These are phyloP conservation scores for Babesia caballi DNA, from an alignment of 169 alveolate genomes.

Conservation along the genomic window DNA sequence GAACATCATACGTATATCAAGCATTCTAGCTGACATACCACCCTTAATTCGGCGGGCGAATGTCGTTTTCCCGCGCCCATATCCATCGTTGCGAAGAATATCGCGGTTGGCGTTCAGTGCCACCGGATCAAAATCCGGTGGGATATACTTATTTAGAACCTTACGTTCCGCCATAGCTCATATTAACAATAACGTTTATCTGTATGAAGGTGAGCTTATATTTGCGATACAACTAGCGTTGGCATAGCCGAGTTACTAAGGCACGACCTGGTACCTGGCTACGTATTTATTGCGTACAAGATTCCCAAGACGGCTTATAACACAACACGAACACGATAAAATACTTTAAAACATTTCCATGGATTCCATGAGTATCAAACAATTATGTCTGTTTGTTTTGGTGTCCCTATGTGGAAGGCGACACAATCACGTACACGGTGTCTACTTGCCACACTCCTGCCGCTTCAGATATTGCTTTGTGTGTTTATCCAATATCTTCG, in stretches of 20 bases:
- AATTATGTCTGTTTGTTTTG: too few relatives aligned
- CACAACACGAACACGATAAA: too few relatives aligned
- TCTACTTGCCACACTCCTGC: slow-evolving; percentile 5
- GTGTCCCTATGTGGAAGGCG: not conserved
- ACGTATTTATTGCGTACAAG: too few relatives aligned
- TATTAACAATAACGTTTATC: too few relatives aligned
- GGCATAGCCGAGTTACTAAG: too few relatives aligned
- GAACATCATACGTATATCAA: slow-evolving; percentile 97
- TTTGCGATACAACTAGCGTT: too few relatives aligned
- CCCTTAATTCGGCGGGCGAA: slow-evolving; percentile 47
- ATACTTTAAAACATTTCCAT: too few relatives aligned
- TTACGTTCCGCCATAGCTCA: slow-evolving; percentile 95
- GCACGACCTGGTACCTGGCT: too few relatives aligned
- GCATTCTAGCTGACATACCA: slow-evolving; percentile 73
- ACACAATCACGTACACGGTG: not conserved
- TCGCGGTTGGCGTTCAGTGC: slow-evolving; percentile 86
- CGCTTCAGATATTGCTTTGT: slow-evolving; percentile 20
- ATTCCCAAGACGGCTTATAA: too few relatives aligned
- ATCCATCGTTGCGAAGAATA: slow-evolving; percentile 77
- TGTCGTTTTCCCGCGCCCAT: slow-evolving; percentile 69
- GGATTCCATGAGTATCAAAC: too few relatives aligned
- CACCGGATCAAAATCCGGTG: slow-evolving; percentile 99
- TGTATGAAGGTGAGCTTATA: too few relatives aligned
- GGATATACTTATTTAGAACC: slow-evolving; percentile 96
- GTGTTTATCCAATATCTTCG: slow-evolving; percentile 58